These are phyloP conservation scores for Penicillium capsulatum DNA, from an alignment of 2,329 filamentous ascomycete genomes.

Conservation along the genomic window DNA sequence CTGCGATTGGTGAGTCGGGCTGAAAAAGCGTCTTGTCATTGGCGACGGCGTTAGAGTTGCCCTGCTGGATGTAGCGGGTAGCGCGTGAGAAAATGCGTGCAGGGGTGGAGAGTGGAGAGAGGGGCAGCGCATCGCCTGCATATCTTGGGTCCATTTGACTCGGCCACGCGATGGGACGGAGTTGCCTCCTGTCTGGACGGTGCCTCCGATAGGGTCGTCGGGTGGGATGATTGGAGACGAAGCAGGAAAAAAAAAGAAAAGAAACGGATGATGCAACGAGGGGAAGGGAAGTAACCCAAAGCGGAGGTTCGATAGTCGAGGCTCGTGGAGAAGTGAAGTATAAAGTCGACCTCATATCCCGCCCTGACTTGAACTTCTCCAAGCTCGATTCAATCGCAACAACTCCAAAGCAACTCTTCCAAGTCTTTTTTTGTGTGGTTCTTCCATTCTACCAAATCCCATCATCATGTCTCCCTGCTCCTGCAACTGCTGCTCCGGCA, in stretches of 20 bases:
- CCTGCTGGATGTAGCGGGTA: conserved; percentile 13
- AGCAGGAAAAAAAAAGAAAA: conserved; percentile 1
- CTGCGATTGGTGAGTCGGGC: conserved; percentile 2
- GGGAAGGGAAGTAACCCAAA: neutral
- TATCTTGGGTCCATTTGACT: conserved; percentile 18
- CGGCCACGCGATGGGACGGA: conserved; percentile 18
- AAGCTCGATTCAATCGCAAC: neutral
- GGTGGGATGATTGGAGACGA: neutral
- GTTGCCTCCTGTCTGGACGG: conserved; percentile 2
- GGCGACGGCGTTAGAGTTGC: conserved; percentile 14
- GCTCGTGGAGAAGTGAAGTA: conserved; percentile 8
- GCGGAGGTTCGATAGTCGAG: conserved; percentile 1
- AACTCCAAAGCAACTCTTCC: neutral
- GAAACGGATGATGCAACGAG: neutral
- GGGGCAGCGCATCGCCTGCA: conserved; percentile 7
- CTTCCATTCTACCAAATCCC: conserved; percentile 14
- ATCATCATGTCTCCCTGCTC: conserved; percentile 40
- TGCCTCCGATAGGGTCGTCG: conserved; percentile 11
- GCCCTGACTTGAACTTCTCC: conserved; percentile 1
- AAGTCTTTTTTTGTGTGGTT: conserved; percentile 8
- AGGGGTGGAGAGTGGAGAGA: conserved; percentile 3
- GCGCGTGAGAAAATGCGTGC: conserved; percentile 17
- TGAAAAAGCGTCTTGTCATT: conserved; percentile 7
- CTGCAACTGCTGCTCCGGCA: conserved; percentile 39
- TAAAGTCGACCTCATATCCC: conserved; percentile 15